Conservation (phyloP, 306 rosid species). For the Dryas alaskensis region DNA sequence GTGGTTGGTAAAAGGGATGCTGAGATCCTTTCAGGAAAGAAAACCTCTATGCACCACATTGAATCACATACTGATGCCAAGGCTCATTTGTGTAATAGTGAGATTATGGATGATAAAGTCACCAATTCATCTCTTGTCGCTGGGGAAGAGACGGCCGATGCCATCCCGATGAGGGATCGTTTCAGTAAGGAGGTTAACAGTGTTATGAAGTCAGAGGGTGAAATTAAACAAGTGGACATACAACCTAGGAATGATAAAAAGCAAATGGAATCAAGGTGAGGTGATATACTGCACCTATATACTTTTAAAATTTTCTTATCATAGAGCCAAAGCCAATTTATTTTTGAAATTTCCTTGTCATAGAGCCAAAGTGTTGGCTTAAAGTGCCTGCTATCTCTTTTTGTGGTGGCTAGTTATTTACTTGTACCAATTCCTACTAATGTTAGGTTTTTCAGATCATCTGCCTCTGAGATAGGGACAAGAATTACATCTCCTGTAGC, state of each 20-base stretch:
- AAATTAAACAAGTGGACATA: slow-evolving; percentile 36
- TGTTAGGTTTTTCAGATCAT: slow-evolving; percentile 47
- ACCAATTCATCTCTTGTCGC: slow-evolving; percentile 29
- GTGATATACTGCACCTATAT: slow-evolving; percentile 21
- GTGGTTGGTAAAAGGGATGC: slow-evolving; percentile 28
- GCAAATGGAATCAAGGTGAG: slow-evolving; percentile 57
- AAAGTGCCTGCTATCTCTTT: slow-evolving; percentile 14
- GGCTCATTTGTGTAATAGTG: slow-evolving; percentile 31
- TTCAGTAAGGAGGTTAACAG: slow-evolving; percentile 28
- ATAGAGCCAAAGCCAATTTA: slow-evolving; percentile 12
- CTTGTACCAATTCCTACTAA: slow-evolving; percentile 39
- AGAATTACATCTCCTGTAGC: slow-evolving; percentile 49
- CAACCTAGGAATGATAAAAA: slow-evolving; percentile 39
- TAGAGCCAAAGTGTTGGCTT: slow-evolving; percentile 22
- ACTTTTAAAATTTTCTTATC: slow-evolving; percentile 23
- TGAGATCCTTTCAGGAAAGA: slow-evolving; percentile 33
- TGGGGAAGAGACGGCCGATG: slow-evolving; percentile 40
- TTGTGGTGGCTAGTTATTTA: slow-evolving; percentile 24
- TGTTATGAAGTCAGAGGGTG: slow-evolving; percentile 29
- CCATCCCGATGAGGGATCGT: slow-evolving; percentile 14
- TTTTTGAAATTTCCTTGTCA: slow-evolving; percentile 26
- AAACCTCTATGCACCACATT: slow-evolving; percentile 17
- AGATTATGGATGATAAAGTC: slow-evolving; percentile 31
- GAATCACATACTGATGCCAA: slow-evolving; percentile 32
- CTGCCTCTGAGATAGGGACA: slow-evolving; percentile 42